These are phyloP conservation scores for Tritrichomonas foetus DNA, from an alignment of 208 protist species.

Conservation along the genomic window DNA sequence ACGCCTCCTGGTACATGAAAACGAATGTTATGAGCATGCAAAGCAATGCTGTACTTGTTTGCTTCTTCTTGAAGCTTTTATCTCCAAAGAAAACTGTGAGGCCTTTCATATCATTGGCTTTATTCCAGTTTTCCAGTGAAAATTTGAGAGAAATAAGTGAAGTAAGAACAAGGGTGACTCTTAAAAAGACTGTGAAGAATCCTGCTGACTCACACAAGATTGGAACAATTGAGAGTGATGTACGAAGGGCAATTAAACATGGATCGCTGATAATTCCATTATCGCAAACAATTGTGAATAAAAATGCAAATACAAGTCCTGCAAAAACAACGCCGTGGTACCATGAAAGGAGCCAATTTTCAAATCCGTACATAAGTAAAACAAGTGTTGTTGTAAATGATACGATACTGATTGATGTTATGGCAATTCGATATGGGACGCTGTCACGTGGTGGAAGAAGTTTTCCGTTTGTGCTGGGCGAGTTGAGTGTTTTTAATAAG, in stretches of 20 bases:
- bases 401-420: background rate
- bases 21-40: background rate
- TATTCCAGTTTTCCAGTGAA: background rate
- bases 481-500: background rate
- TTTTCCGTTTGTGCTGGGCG: background rate
- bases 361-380: background rate
- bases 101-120: background rate
- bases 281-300: background rate
- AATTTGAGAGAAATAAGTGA: background rate
- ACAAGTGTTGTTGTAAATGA: background rate
- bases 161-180: background rate
- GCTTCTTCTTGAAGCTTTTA: background rate
- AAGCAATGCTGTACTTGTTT: background rate
- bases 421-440: background rate
- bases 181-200: background rate
- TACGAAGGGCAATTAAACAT: background rate
- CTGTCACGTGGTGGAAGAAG: background rate
- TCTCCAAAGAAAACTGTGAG: background rate
- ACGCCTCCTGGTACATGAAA: background rate
- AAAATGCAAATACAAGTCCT: background rate
- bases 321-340: background rate
- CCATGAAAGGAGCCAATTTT: background rate
- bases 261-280: background rate
- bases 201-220: background rate
- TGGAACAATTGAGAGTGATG: background rate